Evolutionary conservation across 1,139 yeast species (phyloP).

Genomic region (Yamadazyma triangularis): DNA sequence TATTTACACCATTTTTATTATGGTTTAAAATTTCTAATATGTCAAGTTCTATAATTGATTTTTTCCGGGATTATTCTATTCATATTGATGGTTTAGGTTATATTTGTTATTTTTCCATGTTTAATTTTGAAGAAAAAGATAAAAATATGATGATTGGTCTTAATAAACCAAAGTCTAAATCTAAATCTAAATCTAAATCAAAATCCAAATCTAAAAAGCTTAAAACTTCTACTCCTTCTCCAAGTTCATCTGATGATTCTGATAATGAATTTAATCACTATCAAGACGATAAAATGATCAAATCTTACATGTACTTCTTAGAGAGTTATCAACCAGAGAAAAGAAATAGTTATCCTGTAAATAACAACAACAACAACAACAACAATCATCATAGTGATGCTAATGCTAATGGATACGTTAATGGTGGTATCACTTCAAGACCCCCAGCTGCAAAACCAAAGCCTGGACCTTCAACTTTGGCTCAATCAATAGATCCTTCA

Average conservation of each 20-base stretch:
- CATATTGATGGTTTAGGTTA: slow-evolving; percentile 94
- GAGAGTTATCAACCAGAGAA: slow-evolving; percentile 59
- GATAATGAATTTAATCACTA: slow-evolving; percentile 27
- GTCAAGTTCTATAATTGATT: slow-evolving; percentile 77
- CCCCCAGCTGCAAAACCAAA: too few species aligned
- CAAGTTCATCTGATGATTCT: slow-evolving; percentile 18
- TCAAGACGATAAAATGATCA: slow-evolving; percentile 86
- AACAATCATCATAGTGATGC: too few species aligned
- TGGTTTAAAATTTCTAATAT: slow-evolving; percentile 77
- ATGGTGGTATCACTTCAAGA: too few species aligned
- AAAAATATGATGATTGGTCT: slow-evolving; percentile 43
- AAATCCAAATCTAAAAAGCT: too few species aligned
- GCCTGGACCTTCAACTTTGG: slow-evolving; percentile 1
- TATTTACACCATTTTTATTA: slow-evolving; percentile 80
- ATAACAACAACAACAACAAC: too few species aligned
- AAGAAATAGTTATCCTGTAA: background rate
- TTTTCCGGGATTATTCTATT: slow-evolving; percentile 81
- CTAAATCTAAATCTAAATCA: background rate
- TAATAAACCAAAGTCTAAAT: slow-evolving; percentile 18
- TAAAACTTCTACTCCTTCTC: too few species aligned
- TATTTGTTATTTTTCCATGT: slow-evolving; percentile 92
- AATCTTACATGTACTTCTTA: slow-evolving; percentile 79
- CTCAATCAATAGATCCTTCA: slow-evolving; percentile 3
- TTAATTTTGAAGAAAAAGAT: slow-evolving; percentile 64
- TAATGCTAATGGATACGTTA: too few species aligned